Base-by-base conservation (phyloP, 2,329 filamentous ascomycete species). In the Colletotrichum kahawae region DNA sequence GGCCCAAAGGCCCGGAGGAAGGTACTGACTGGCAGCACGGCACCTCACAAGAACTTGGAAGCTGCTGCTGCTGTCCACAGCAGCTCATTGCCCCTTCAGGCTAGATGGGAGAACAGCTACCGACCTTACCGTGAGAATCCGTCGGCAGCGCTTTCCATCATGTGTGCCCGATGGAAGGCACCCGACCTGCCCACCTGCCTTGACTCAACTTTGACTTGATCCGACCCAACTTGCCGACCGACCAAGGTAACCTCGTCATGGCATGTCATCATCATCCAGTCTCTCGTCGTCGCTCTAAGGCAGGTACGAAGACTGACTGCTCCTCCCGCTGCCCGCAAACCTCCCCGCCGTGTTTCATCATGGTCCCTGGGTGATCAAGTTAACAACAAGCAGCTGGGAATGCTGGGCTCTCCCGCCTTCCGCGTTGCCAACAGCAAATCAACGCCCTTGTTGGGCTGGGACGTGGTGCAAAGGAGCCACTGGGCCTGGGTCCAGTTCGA, bases 241-340 rank as follows among this genome's bases (percentile, higher is more conserved):
- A 51, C 43, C 43, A 51, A 51, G 43, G 43, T 51, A 51, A 51
- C 43, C 43, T 51, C 43, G 43, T 51, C 43, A 51, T 51, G 43
- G n/a, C 67, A 75, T 75, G 72, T 59, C 73, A 67, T 73, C 73
- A 67, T 73, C 69, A 73, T 68, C 69, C 69, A 68, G 38, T 71
- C 68, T 72, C 29, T 63, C 56, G 24, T 63, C 59, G 18, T n/a
- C 62, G 29, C 43, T 51, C 43, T 51, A 21, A 51, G 43, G 43
- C 43, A 51, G 43, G 43, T 21, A 51, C 43, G 43, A 51, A 21
- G 43, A 51, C 43, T 51, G 43, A 51, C 24, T 65, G n/a, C 34
- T 29, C 31, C 33, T 36, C 51, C 16, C 29, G 14, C 64, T 67
- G 24, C 43, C 63, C 34, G 63, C 69, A 62, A 72, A 63, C 57